Base-by-base conservation (phyloP, 495 filamentous ascomycete species). In the Recurvomyces mirabilis region DNA sequence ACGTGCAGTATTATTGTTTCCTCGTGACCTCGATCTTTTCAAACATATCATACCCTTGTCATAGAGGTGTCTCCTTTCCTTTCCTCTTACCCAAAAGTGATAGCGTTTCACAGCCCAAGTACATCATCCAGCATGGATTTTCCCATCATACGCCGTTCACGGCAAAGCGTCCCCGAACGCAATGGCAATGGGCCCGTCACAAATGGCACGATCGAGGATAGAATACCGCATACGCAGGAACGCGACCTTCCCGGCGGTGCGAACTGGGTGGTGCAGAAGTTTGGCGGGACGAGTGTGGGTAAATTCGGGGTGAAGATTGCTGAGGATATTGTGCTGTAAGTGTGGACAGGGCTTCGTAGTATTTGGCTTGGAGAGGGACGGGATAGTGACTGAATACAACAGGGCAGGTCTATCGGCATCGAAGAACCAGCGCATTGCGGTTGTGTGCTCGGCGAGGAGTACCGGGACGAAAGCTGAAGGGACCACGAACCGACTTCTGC, bases 361-460 rank as follows among this genome's bases (percentile, higher is more conserved):
- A n/a, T n/a, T n/a, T n/a, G n/a, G n/a, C n/a, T n/a, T 20, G 14
- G 3, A 17, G 6, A 22, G 40, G 11, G 32, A 17, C 20, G 12
- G 32, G 7, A 30, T 6, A 15, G 10, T 29, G 38, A 29, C 46
- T 52, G 41, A 49, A 23, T 58, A 54, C 31, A 41, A 22, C 52
- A 94, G 86, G 58, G 68, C 76, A 19, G 77, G 75, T 58, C 68
- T 91, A 32, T n/a, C 7, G 26, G 26, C 7, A 7, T 7, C 26
- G 26, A 61, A 64, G 21, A 66, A 75, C 25, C 73, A 84, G 47
- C 77, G 73, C 57, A 76, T 94, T 45, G 88, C 82, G 26, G 79
- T 95, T 30, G 86, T 96, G 20, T 95, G 91, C 57, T 98, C 91
- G 31, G 91, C 91, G 17, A 66, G 87, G 59, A 94, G 86, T 60